Percentiles rank a stretch among this genome's conserved stretches.
Evolutionary conservation across 331 rosid species (phyloP).

Genomic region (Pyrus hybrid): DNA sequence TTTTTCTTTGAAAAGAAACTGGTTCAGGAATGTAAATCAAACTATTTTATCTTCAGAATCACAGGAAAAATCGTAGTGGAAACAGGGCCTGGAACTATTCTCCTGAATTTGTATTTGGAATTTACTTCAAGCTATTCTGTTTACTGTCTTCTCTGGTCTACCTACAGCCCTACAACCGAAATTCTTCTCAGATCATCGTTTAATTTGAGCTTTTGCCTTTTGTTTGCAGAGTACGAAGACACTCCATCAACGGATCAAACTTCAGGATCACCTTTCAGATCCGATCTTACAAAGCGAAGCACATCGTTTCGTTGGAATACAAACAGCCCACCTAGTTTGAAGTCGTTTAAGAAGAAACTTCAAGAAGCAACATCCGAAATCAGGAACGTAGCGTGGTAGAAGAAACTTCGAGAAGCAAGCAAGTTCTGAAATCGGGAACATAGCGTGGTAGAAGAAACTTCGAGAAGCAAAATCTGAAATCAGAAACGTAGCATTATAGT

Average conservation of each 20-base stretch:
- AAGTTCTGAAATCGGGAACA: no score
- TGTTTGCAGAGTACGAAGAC: constrained; percentile 32
- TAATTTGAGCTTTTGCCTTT: neutral
- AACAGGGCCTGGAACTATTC: neutral
- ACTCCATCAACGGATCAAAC: constrained; percentile 19
- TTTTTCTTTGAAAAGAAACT: neutral
- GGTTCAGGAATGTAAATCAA: neutral
- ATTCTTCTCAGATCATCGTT: neutral
- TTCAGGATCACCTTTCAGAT: constrained; percentile 13
- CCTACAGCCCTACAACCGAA: neutral
- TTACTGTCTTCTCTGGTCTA: neutral
- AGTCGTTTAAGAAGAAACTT: constrained; percentile 33
- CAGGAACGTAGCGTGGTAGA: constrained; percentile 12
- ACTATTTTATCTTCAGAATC: neutral
- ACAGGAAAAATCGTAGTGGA: neutral
- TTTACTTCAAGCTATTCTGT: neutral
- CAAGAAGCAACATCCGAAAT: constrained; percentile 38
- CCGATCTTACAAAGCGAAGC: constrained; percentile 24
- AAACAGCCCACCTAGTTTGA: constrained; percentile 16
- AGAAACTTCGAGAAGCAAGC: no score
- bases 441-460: constrained; percentile 15
- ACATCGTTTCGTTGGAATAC: constrained; percentile 21
- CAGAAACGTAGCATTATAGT: constrained; percentile 9
- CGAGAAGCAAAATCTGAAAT: constrained; percentile 37
- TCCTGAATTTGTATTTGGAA: neutral